These are phyloP conservation scores for Alternaria alternata DNA, from an alignment of 2,329 filamentous ascomycete genomes.

Conservation along the genomic window DNA sequence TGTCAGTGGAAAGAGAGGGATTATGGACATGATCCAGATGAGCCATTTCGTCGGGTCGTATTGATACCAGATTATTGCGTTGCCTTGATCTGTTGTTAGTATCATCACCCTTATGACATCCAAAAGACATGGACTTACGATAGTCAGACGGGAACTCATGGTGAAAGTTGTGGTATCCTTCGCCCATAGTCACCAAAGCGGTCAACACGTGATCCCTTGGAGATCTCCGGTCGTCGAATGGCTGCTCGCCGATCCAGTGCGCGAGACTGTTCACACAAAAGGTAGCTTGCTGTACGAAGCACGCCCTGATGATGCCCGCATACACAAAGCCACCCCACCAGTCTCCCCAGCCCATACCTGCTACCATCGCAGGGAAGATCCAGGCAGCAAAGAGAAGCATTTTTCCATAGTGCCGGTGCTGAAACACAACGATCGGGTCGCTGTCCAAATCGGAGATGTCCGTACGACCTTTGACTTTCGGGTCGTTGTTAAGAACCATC, in stretches of 20 bases:
- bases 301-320: conserved; percentile 58
- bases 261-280: conserved; percentile 62
- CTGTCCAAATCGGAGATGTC: conserved; percentile 61
- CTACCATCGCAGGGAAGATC: conserved; percentile 55
- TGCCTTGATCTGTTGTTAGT: conserved; percentile 27
- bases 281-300: conserved; percentile 60
- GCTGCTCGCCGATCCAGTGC: conserved; percentile 59
- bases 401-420: conserved; percentile 57
- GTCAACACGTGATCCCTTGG: conserved; percentile 52
- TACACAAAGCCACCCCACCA: conserved; percentile 59
- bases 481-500: conserved; percentile 61
- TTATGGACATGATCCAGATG: conserved; percentile 45
- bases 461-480: conserved; percentile 58
- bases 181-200: conserved; percentile 51
- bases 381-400: conserved; percentile 53
- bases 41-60: conserved; percentile 55
- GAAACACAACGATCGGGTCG: conserved; percentile 58
- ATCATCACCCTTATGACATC: accelerated
- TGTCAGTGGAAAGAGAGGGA: conserved; percentile 42
- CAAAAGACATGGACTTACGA: not conserved
- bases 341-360: conserved; percentile 59
- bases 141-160: conserved; percentile 51
- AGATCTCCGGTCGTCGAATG: conserved; percentile 50
- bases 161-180: conserved; percentile 54
- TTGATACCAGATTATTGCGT: conserved; percentile 50